phyloP scores from a whole-genome alignment of 805 yeast species.

The Lipomyces chichibuensis region DNA sequence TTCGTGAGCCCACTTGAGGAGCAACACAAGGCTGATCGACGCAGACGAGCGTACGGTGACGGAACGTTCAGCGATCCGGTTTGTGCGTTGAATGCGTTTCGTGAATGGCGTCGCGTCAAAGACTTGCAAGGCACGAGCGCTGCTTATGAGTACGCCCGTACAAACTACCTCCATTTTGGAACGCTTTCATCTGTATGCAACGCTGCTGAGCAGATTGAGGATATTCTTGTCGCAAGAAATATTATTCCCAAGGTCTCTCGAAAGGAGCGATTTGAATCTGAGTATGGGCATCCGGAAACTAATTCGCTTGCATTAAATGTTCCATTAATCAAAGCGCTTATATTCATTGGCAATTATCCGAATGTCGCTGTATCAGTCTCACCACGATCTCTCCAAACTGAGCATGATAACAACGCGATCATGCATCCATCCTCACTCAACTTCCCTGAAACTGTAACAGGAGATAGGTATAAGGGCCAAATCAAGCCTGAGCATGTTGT shows the following conservation, averaged over 20 bases:
- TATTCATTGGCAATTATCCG: slow-evolving; percentile 28
- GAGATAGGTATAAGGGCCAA: slow-evolving; percentile 14
- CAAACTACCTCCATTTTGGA: slow-evolving; percentile 12
- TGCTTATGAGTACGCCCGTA: slow-evolving; percentile 24
- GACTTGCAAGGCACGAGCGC: slow-evolving; percentile 7
- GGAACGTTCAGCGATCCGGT: slow-evolving; percentile 22
- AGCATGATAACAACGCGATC: slow-evolving; percentile 22
- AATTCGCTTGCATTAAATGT: slow-evolving; percentile 23
- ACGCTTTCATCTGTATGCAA: slow-evolving; percentile 14
- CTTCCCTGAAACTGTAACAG: slow-evolving; percentile 20
- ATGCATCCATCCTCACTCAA: slow-evolving; percentile 28
- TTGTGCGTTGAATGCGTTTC: slow-evolving; percentile 29
- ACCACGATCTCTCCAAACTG: slow-evolving; percentile 20
- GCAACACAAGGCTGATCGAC: background rate
- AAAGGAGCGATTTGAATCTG: slow-evolving; percentile 16
- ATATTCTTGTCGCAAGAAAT: slow-evolving; percentile 22
- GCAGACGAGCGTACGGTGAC: slow-evolving; percentile 10
- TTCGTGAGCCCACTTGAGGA: slow-evolving; percentile 23
- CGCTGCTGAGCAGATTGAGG: slow-evolving; percentile 26
- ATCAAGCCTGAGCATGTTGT: slow-evolving; percentile 5
- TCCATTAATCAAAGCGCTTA: slow-evolving; percentile 21
- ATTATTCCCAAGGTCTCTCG: slow-evolving; percentile 17
- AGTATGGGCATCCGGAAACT: slow-evolving; percentile 22
- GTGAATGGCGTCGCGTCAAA: slow-evolving; percentile 22
- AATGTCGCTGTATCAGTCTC: slow-evolving; percentile 20